Conservation (phyloP, 2,329 filamentous ascomycete species). For the Fusarium sp. region DNA sequence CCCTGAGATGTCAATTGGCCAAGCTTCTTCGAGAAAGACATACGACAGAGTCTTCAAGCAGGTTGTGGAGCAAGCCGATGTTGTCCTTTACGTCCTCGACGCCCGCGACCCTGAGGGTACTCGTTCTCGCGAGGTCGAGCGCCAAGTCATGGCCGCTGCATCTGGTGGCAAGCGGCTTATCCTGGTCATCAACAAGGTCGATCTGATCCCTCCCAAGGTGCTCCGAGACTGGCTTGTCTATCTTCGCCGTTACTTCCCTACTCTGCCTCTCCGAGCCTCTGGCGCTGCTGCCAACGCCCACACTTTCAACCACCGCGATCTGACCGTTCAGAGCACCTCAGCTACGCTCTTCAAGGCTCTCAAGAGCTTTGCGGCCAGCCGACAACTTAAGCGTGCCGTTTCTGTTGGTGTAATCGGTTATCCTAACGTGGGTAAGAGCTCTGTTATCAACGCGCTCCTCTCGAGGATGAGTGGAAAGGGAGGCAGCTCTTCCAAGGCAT, state of each 20-base stretch:
- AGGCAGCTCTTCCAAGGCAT: conserved; percentile 72
- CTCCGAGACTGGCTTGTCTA: conserved; percentile 88
- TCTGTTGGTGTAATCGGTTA: conserved; percentile 96
- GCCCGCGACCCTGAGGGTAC: conserved; percentile 93
- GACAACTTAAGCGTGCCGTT: conserved; percentile 89
- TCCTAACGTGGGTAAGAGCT: conserved; percentile 96
- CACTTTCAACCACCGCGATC: conserved; percentile 91
- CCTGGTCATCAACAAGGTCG: conserved; percentile 95
- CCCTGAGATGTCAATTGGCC: conserved; percentile 65
- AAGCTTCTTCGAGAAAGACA: conserved; percentile 81
- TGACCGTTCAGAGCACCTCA: conserved; percentile 89
- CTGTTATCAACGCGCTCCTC: conserved; percentile 93
- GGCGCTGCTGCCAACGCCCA: conserved; percentile 87
- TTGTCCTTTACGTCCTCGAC: conserved; percentile 93
- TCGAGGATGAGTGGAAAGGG: conserved; percentile 80
- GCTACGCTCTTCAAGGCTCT: conserved; percentile 88
- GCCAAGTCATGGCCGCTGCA: conserved; percentile 90
- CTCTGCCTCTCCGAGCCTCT: conserved; percentile 88
- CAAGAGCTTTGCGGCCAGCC: conserved; percentile 87
- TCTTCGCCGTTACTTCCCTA: conserved; percentile 91
- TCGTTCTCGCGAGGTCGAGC: conserved; percentile 90
- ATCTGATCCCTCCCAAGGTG: conserved; percentile 85
- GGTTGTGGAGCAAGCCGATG: conserved; percentile 89
- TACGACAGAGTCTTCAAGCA: conserved; percentile 98
- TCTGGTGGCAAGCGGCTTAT: conserved; percentile 89